Base-by-base conservation (phyloP, 2,329 filamentous ascomycete genomes). In the Meredithiella fracta region DNA sequence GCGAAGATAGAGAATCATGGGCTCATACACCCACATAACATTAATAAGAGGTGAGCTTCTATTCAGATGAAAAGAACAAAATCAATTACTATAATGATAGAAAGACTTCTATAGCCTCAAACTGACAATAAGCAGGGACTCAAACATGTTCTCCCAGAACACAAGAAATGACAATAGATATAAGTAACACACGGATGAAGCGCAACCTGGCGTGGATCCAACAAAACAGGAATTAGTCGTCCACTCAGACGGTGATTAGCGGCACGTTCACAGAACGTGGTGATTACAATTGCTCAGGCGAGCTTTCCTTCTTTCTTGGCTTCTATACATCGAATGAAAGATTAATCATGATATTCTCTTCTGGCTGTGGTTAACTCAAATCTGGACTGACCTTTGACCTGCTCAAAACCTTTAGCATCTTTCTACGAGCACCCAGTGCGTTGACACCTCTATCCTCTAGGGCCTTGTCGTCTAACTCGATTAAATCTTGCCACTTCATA, bases 321-420 rank as follows among this genome's bases (percentile, higher is more conserved):
- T n/a, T 59, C 58, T 59, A 40, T 52, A 7, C 11, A 47, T 40
- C 26, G 40, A 20, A 42, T 37, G 5, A 50, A 37, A 34, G 29
- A 11, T 34, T 34, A 34, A 11, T 34, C 11, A 34, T 34, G 29
- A 5, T 5, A 34, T 11, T 5, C 11, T 5, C 11, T 34, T 29
- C 11, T 22, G 7, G 20, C 29, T 11, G 40, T 11, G 5, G 17
- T 31, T 9, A 31, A 3, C 7, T 15, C 4, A 1, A 51, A 42
- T 17, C 23, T 37, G 8, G 44, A 31, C 71, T 61, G 70, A 82
- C 80, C 85, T 70, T 82, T 88, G 65, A 97, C 91, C 73, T 96
- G 90, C 64, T 97, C 92, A 97, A 97, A 57, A 97, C 92, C 80
- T 98, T 98, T 59, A 98, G 73, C 87, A 98, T 94, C 78, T 98